Evolutionary conservation across 2,329 filamentous ascomycete species (phyloP).

Genomic region (Orbilia quercus): DNA sequence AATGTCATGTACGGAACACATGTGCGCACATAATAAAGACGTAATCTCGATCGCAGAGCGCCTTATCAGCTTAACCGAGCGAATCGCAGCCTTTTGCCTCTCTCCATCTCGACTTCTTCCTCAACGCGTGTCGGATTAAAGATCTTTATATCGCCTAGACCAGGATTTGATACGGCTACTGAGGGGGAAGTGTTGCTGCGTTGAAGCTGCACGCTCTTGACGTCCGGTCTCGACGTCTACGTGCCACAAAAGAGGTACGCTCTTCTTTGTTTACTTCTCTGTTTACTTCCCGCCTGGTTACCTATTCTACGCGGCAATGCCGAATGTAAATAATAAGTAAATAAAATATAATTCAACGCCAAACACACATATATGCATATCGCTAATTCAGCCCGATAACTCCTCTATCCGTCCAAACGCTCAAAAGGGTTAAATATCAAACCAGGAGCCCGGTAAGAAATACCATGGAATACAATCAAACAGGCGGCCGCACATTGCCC

Average conservation of each 20-base stretch:
- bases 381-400: too few species aligned
- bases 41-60: conserved; percentile 25
- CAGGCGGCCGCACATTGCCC: conserved; percentile 9
- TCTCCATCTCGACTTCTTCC: conserved; percentile 3
- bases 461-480: not conserved
- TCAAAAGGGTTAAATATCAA: not conserved
- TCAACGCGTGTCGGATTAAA: conserved; percentile 2
- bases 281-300: too few species aligned
- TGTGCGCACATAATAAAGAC: conserved; percentile 14
- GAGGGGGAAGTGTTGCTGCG: conserved; percentile 13
- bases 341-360: too few species aligned
- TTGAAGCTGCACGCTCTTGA: conserved; percentile 18
- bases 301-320: too few species aligned
- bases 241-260: not conserved
- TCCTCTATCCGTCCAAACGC: too few species aligned
- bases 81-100: conserved; percentile 14
- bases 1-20: too few species aligned
- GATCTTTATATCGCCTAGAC: not conserved
- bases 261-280: not conserved
- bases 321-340: too few species aligned
- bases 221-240: not conserved
- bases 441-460: not conserved
- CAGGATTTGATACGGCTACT: not conserved
- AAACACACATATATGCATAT: too few species aligned
- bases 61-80: conserved; percentile 35